Evolutionary conservation across 179 eudicot species (phyloP).

Genomic region (Beta macrorhiza): DNA sequence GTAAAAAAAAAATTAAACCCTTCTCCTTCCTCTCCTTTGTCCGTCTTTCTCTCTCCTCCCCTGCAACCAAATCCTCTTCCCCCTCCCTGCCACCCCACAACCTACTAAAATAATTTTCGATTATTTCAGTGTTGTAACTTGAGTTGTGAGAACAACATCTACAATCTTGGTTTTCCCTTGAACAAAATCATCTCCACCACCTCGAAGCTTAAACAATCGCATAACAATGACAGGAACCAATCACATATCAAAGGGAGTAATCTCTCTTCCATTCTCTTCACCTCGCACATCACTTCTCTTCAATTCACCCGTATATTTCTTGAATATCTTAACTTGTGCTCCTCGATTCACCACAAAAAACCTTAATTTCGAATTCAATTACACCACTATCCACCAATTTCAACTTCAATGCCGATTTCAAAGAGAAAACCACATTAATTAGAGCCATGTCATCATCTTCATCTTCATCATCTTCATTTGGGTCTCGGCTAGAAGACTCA

Average conservation of each 20-base stretch:
- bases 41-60: no score
- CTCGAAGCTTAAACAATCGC: background rate
- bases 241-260: background rate
- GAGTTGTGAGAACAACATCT: background rate
- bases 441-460: slow-evolving; percentile 29
- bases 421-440: background rate
- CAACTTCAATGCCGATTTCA: background rate
- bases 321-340: background rate
- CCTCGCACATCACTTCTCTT: slow-evolving; percentile 8
- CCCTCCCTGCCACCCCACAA: no score
- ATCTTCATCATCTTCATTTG: slow-evolving; percentile 45
- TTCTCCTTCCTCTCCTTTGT: no score
- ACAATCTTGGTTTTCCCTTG: background rate
- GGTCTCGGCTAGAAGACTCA: slow-evolving; percentile 68
- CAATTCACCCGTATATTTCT: background rate
- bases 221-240: background rate
- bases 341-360: slow-evolving; percentile 1
- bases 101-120: no score
- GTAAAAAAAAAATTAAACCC: no score
- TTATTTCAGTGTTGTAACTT: no score
- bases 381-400: background rate
- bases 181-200: background rate
- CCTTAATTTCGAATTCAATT: background rate
- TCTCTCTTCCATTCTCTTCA: background rate
- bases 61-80: no score